Percentiles rank a stretch among this genome's conserved stretches.
phyloP scores from a whole-genome alignment of 2,329 filamentous ascomycete genomes.

The Monilinia laxa region DNA sequence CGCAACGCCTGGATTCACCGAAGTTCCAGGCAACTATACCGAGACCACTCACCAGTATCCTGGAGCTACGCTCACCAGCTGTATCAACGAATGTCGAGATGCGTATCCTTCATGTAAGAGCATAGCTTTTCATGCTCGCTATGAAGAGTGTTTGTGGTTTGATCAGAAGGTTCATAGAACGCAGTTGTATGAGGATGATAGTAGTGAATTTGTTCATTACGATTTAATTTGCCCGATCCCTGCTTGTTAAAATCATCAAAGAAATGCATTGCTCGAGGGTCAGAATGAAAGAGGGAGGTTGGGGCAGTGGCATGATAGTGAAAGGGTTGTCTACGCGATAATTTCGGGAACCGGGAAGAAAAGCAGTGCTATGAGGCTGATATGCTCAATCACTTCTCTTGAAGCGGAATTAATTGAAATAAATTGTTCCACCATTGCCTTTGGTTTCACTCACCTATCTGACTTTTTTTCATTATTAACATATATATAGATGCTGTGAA shows the following conservation, averaged over 20 bases:
- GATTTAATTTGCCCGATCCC: slow-evolving; percentile 19
- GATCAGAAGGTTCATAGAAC: slow-evolving; percentile 6
- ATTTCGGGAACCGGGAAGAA: no score
- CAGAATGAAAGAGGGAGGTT: no score
- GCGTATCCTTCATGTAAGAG: slow-evolving; percentile 17
- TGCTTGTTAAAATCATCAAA: neutral
- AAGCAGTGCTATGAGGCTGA: no score
- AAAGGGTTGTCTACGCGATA: no score
- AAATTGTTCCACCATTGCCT: no score
- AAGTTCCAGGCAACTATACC: slow-evolving; percentile 2
- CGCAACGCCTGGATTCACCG: neutral
- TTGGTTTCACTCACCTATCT: no score
- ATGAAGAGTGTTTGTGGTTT: slow-evolving; percentile 20
- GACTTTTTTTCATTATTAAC: no score
- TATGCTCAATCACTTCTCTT: no score
- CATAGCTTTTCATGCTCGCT: slow-evolving; percentile 11
- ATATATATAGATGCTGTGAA: no score
- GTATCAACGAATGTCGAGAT: slow-evolving; percentile 18
- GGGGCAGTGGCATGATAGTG: no score
- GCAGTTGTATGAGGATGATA: slow-evolving; percentile 17
- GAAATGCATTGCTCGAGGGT: neutral
- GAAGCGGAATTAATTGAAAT: no score
- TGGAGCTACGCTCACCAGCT: neutral
- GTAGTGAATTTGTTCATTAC: slow-evolving; percentile 21
- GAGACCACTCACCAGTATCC: slow-evolving; percentile 12